A percentile compares a stretch with the other conserved stretches of the same genome.
Evolutionary conservation across 306 rosid species (phyloP).

Genomic region (Arachis hypogaea): DNA sequence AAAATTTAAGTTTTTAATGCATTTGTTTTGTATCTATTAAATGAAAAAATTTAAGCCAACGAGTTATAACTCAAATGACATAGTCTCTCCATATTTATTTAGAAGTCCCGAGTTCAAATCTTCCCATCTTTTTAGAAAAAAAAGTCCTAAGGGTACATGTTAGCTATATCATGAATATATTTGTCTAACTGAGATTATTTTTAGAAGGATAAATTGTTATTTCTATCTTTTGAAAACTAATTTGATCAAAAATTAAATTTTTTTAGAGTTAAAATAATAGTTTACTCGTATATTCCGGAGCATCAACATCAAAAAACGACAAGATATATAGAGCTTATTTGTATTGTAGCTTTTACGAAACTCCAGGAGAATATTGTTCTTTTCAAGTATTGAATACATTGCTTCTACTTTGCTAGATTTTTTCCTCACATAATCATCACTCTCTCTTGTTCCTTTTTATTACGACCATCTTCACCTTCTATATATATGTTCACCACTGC

Average conservation of each 20-base stretch:
- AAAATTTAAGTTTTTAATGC: no score
- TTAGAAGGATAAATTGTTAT: no score
- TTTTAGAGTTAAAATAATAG: neutral
- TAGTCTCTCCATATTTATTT: no score
- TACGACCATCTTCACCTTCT: constrained; percentile 38
- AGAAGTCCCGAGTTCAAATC: no score
- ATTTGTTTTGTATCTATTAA: no score
- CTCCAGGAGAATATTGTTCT: constrained; percentile 54
- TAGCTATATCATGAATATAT: no score
- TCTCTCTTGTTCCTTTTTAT: constrained; percentile 40
- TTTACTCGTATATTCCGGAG: constrained; percentile 40
- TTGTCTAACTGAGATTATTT: no score
- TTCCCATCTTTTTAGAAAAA: no score
- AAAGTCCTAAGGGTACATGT: no score
- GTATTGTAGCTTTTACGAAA: constrained; percentile 50
- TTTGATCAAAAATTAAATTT: neutral
- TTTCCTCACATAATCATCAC: neutral
- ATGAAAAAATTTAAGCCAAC: no score
- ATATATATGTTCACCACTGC: constrained; percentile 48
- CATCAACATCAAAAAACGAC: constrained; percentile 49
- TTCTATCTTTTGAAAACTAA: no score
- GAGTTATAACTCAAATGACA: no score
- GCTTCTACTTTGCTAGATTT: constrained; percentile 49
- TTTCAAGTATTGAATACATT: constrained; percentile 36
- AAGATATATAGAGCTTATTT: constrained; percentile 9